Conservation (phyloP, 2,329 filamentous ascomycete species). For the Myriosclerotinia duriaeana region DNA sequence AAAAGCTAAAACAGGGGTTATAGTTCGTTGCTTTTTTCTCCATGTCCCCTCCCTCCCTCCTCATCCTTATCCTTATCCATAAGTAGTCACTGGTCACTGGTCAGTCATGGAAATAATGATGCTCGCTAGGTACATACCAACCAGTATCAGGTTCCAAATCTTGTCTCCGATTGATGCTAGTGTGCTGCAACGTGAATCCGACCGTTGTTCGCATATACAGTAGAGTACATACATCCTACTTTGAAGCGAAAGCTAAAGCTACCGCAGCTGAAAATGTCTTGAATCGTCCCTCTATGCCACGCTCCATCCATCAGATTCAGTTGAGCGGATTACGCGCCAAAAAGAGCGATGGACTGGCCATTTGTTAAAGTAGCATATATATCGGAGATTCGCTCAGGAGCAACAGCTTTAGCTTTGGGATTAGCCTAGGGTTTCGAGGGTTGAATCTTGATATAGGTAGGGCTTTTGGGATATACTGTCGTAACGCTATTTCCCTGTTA, state of each 20-base stretch:
- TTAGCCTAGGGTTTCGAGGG: not conserved
- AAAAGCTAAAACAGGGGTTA: not conserved
- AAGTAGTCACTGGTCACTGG: too few relatives aligned
- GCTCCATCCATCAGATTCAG: not conserved
- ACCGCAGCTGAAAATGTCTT: not conserved
- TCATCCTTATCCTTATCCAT: not conserved
- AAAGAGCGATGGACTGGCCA: not conserved
- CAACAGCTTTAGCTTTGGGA: not conserved
- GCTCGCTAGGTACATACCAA: too few relatives aligned
- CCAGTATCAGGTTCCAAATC: not conserved
- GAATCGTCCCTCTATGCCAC: not conserved
- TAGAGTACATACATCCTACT: not conserved
- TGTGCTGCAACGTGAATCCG: constrained; percentile 4
- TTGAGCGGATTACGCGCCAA: not conserved
- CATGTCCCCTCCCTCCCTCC: not conserved
- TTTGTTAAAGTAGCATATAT: not conserved
- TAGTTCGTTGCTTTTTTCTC: not conserved
- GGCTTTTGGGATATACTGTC: not conserved
- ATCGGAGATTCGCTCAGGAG: not conserved
- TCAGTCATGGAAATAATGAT: not conserved
- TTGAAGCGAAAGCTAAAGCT: too few relatives aligned
- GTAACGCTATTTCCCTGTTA: constrained; percentile 5
- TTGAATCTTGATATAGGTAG: not conserved
- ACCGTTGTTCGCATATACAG: constrained; percentile 18
- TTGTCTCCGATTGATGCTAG: constrained; percentile 5